Evolutionary conservation across 1,139 yeast species (phyloP).

Genomic region (Eremothecium coryli): DNA sequence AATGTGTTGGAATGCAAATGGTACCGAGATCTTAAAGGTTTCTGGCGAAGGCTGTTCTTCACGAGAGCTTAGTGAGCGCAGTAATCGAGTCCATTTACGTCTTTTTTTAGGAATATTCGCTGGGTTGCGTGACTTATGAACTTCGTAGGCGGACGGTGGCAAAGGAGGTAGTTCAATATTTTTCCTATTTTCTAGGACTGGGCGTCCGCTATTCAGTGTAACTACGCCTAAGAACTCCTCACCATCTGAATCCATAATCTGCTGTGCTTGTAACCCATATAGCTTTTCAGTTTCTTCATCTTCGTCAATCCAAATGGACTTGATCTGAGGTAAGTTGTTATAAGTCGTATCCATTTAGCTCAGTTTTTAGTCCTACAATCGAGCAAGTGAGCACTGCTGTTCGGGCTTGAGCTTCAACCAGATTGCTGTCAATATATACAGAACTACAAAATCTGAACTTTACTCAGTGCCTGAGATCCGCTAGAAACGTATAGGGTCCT

Average conservation of each 20-base stretch:
- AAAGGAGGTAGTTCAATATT: conserved; percentile 31
- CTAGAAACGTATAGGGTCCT: no score
- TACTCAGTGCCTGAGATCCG: no score
- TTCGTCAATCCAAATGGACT: conserved; percentile 35
- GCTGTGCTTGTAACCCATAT: conserved; percentile 25
- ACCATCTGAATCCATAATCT: conserved; percentile 21
- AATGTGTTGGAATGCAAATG: conserved; percentile 27
- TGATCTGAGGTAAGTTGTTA: conserved; percentile 27
- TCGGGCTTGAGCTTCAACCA: no score
- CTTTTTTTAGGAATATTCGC: conserved; percentile 12
- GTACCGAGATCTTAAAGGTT: conserved; percentile 16
- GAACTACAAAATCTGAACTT: no score
- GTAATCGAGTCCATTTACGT: conserved; percentile 20
- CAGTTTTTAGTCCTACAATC: no score
- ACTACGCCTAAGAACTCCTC: conserved; percentile 24
- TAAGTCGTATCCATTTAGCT: conserved; percentile 4
- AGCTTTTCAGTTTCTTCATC: conserved; percentile 28
- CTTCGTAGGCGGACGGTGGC: conserved; percentile 26
- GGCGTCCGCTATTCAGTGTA: conserved; percentile 29
- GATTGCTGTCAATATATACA: no score
- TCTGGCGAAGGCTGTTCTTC: conserved; percentile 6
- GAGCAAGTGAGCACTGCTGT: no score
- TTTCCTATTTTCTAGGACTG: conserved; percentile 25
- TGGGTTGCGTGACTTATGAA: conserved; percentile 3
- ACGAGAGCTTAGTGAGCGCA: conserved; percentile 17